Evolutionary conservation across 2,329 filamentous ascomycete genomes (phyloP).

Genomic region (Verticillium dahliae): DNA sequence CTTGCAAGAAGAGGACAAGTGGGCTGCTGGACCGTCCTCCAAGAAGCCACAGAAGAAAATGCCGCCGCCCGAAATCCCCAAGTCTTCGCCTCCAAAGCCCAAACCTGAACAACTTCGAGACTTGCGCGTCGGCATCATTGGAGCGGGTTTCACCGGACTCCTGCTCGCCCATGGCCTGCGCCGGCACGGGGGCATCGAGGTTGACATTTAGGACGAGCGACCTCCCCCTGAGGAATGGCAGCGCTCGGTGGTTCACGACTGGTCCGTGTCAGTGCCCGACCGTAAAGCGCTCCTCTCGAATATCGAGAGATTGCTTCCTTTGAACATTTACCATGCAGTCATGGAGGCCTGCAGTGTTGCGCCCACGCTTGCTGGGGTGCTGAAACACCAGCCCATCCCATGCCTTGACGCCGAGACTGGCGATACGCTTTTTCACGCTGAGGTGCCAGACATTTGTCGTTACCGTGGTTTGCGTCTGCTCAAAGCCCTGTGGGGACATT

Average conservation of each 20-base stretch:
- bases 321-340: neutral
- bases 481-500: neutral
- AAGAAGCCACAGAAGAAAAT: neutral
- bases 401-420: neutral
- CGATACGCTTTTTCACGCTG: neutral
- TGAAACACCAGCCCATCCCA: neutral
- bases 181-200: neutral
- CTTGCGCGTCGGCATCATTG: neutral
- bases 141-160: neutral
- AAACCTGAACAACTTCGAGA: neutral
- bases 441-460: neutral
- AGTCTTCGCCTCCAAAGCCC: neutral
- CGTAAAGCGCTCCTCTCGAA: neutral
- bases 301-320: neutral
- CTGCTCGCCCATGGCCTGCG: neutral
- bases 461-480: neutral
- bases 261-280: neutral
- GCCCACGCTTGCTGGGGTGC: neutral
- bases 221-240: neutral
- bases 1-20: neutral
- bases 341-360: neutral
- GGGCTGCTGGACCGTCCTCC: neutral
- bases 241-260: neutral
- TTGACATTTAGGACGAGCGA: neutral
- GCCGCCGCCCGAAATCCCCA: neutral